phyloP scores from a whole-genome alignment of 129 eudicot genomes.

The Calendula officinalis region DNA sequence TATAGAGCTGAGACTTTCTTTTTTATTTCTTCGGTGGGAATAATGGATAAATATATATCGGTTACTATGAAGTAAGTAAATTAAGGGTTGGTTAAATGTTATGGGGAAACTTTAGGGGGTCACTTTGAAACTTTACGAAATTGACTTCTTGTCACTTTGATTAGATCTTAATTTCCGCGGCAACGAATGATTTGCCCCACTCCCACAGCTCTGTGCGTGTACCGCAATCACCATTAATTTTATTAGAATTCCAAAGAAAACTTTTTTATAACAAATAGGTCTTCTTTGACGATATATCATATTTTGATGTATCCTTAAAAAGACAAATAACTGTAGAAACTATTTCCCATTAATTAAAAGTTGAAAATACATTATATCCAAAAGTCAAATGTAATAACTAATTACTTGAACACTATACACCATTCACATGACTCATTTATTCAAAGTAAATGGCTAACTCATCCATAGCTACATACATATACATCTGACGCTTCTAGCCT shows the following conservation, averaged over 20 bases:
- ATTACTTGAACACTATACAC: too few relatives aligned
- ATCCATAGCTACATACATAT: too few relatives aligned
- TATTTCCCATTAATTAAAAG: too few relatives aligned
- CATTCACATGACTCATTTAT: too few relatives aligned
- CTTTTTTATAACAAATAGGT: background rate
- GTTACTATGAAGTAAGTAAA: background rate
- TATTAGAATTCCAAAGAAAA: background rate
- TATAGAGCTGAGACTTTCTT: too few relatives aligned
- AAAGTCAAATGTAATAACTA: too few relatives aligned
- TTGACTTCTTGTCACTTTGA: slow-evolving; percentile 17
- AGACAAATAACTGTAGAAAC: too few relatives aligned
- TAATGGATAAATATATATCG: too few relatives aligned
- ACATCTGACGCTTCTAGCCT: too few relatives aligned
- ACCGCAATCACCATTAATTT: background rate
- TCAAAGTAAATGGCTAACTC: too few relatives aligned
- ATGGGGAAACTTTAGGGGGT: slow-evolving; percentile 1
- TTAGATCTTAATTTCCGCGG: slow-evolving; percentile 32
- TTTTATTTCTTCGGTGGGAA: too few relatives aligned
- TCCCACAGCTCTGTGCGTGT: slow-evolving; percentile 4
- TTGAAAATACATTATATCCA: too few relatives aligned
- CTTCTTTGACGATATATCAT: background rate
- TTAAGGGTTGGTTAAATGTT: background rate
- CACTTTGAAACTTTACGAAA: background rate
- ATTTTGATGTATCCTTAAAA: background rate
- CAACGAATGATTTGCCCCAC: slow-evolving; percentile 12